These are phyloP conservation scores for Penicillium sp. DNA, from an alignment of 2,329 filamentous ascomycete species.

Conservation along the genomic window DNA sequence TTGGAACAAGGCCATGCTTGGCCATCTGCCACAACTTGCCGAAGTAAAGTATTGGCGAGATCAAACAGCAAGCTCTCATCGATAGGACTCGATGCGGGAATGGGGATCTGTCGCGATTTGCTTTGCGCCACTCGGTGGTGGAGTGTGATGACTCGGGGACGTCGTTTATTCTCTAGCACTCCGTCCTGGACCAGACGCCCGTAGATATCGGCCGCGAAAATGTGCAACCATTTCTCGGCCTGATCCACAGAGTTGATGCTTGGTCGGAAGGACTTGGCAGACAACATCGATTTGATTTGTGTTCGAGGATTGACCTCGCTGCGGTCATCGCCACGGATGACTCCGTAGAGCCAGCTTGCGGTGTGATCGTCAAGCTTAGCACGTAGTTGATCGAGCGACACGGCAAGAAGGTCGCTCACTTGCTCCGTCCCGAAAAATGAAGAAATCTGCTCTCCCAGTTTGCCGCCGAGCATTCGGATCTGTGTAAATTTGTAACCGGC, in stretches of 20 bases:
- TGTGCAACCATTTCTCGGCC: conserved; percentile 76
- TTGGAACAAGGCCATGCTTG: conserved; percentile 87
- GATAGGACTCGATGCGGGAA: conserved; percentile 67
- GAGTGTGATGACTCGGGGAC: conserved; percentile 78
- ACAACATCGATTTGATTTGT: conserved; percentile 95
- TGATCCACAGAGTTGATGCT: conserved; percentile 72
- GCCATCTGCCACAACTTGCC: conserved; percentile 71
- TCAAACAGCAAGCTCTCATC: conserved; percentile 68
- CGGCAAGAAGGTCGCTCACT: conserved; percentile 66
- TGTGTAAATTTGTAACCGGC: conserved; percentile 87
- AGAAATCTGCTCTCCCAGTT: conserved; percentile 80
- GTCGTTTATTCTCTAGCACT: conserved; percentile 75
- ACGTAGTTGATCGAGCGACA: conserved; percentile 70
- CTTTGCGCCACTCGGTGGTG: conserved; percentile 72
- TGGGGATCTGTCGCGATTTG: conserved; percentile 67
- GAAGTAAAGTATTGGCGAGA: conserved; percentile 68
- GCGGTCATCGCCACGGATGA: conserved; percentile 75
- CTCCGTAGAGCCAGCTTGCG: conserved; percentile 76
- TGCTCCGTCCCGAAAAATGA: conserved; percentile 75
- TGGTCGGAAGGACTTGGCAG: conserved; percentile 89
- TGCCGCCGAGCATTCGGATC: conserved; percentile 90
- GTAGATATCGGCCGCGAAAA: conserved; percentile 88
- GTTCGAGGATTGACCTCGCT: conserved; percentile 87
- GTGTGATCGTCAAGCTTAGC: conserved; percentile 75
- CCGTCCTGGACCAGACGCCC: conserved; percentile 85